Percentiles rank a stretch among this genome's conserved stretches.
Conservation (phyloP, 73 alveolate species). For the Strombidium stylifer region DNA sequence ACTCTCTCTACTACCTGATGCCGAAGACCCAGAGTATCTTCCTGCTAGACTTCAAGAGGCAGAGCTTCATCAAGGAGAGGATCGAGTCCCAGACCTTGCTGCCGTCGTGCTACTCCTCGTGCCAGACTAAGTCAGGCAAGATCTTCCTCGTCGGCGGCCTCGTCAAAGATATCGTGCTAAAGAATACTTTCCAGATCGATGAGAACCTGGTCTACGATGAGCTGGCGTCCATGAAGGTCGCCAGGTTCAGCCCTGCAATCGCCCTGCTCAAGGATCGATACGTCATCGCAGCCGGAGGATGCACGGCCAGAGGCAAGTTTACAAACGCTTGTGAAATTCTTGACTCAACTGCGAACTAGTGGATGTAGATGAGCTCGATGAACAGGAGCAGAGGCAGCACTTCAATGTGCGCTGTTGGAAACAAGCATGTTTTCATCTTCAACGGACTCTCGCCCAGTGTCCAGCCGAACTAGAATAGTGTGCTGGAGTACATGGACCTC, state of each 20-base stretch:
- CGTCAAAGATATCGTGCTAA: conserved; percentile 5
- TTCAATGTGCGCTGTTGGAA: conserved; percentile 10
- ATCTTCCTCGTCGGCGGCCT: conserved; percentile 24
- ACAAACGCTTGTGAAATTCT: conserved; percentile 5
- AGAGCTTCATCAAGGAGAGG: conserved; percentile 23
- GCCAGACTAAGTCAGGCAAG: neutral
- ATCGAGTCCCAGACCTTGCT: neutral
- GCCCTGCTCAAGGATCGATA: conserved; percentile 21
- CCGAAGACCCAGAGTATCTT: conserved; percentile 15
- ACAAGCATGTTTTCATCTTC: conserved; percentile 21
- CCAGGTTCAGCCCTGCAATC: conserved; percentile 5
- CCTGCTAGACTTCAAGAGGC: conserved; percentile 23
- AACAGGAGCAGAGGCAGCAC: conserved; percentile 14
- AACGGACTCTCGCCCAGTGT: conserved; percentile 25
- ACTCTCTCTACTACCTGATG: conserved; percentile 15
- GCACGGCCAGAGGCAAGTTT: neutral
- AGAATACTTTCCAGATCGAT: conserved; percentile 35
- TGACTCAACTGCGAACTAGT: conserved; percentile 9
- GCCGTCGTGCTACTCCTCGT: conserved; percentile 16
- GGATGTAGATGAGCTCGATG: conserved; percentile 12
- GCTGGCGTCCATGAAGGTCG: conserved; percentile 19
- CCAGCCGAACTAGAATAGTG: too few species aligned
- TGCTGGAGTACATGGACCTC: conserved; percentile 18
- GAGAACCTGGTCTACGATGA: conserved; percentile 15
- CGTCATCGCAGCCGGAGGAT: conserved; percentile 29